Evolutionary conservation across 108 stramenopile genomes (phyloP).

Genomic region (Cyclotella choctawhatcheeana): DNA sequence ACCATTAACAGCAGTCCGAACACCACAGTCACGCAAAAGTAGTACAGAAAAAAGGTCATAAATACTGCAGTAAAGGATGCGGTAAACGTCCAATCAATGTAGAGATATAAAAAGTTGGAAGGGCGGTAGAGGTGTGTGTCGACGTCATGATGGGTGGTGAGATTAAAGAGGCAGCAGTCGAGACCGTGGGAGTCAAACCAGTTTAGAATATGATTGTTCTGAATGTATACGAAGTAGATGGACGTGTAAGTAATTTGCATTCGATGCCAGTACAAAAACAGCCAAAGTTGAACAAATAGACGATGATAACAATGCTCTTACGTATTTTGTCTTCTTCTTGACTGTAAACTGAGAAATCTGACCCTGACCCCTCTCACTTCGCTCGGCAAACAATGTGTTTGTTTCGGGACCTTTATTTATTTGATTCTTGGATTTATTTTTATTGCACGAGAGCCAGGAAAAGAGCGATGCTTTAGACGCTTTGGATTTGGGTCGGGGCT

Average conservation of each 20-base stretch:
- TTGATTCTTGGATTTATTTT: not conserved
- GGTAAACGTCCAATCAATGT: slow-evolving; percentile 52
- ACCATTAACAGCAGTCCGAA: slow-evolving; percentile 21
- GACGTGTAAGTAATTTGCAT: not conserved
- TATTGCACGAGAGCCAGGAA: not conserved
- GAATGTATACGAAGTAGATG: too few species aligned
- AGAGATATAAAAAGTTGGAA: slow-evolving; percentile 19
- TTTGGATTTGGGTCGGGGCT: not conserved
- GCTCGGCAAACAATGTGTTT: not conserved
- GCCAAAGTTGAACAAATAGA: not conserved
- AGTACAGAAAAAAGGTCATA: slow-evolving; percentile 29
- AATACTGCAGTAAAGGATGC: slow-evolving; percentile 33
- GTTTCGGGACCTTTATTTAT: not conserved
- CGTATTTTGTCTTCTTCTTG: slow-evolving; percentile 20
- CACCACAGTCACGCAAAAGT: not conserved
- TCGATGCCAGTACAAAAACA: not conserved
- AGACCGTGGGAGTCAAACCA: slow-evolving; percentile 28
- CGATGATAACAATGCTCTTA: not conserved
- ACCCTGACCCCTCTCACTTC: not conserved
- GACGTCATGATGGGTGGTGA: slow-evolving; percentile 1
- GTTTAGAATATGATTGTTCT: slow-evolving; percentile 23
- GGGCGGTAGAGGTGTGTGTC: slow-evolving; percentile 42
- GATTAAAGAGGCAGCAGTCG: not conserved
- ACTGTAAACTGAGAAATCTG: slow-evolving; percentile 20
- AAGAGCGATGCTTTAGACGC: not conserved